phyloP scores from a whole-genome alignment of 1,284 basidiomycete species.

The Phenoliferia sp. region DNA sequence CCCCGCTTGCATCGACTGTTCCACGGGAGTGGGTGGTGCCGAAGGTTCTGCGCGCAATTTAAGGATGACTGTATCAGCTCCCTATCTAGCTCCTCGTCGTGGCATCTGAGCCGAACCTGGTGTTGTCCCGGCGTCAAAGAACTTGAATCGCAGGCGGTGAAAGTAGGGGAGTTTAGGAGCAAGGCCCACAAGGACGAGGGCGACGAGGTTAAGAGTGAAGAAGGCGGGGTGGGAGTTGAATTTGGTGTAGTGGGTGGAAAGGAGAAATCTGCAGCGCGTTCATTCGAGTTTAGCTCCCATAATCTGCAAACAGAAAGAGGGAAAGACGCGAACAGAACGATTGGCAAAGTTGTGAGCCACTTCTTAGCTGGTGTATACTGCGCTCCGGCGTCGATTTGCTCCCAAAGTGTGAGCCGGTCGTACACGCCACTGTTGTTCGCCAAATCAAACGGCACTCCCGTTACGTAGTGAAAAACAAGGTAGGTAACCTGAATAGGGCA shows the following conservation, averaged over 20 bases:
- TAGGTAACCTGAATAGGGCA: conserved; percentile 67
- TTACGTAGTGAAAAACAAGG: conserved; percentile 98
- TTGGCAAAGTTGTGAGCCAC: conserved; percentile 88
- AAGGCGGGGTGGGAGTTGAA: conserved; percentile 82
- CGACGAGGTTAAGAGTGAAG: conserved; percentile 85
- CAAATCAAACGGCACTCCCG: conserved; percentile 87
- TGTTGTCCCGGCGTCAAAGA: conserved; percentile 28
- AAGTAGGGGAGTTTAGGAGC: conserved; percentile 95
- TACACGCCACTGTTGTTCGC: conserved; percentile 64
- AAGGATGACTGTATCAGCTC: neutral
- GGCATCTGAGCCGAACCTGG: conserved; percentile 8
- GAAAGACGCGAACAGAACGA: conserved; percentile 74
- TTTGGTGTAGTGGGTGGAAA: conserved; percentile 91
- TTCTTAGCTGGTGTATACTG: conserved; percentile 99
- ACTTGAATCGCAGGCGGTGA: conserved; percentile 38
- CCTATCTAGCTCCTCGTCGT: neutral
- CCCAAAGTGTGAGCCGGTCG: conserved; percentile 96
- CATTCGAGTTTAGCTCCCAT: neutral
- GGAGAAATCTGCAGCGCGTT: conserved; percentile 65
- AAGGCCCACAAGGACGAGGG: conserved; percentile 71
- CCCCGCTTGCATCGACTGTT: conserved; percentile 3
- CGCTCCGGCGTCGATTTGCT: conserved; percentile 97
- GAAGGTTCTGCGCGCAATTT: conserved; percentile 15
- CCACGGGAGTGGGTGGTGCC: conserved; percentile 16
- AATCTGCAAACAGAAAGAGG: conserved; percentile 5